Base-by-base conservation (phyloP, 306 rosid genomes). In the Leucaena leucocephala region DNA sequence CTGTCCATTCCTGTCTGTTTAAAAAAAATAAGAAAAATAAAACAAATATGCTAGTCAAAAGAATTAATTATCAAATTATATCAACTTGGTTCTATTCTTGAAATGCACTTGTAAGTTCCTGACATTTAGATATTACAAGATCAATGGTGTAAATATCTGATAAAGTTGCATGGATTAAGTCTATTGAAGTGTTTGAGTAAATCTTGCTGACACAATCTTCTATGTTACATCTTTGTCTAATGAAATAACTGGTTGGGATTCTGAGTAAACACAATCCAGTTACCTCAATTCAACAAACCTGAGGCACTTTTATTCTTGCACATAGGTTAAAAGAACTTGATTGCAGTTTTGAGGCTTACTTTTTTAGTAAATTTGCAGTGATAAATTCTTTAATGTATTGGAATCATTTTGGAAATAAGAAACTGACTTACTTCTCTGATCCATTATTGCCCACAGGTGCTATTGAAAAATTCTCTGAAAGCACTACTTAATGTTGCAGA, bases 1-100 rank as follows among this genome's bases (percentile, higher is more conserved):
- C 93, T 91, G 86, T 89, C 93, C 92, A 89, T 91, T 77, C 90
- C 93, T 3, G 90, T 91, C 97, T 91, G 89, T 73, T 48, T 17
- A n/a, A 3, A 40, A 54, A 59, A 55, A 59, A 54, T 2, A 54
- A 54, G n/a, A 16, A 75, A 17, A 36, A 36, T 36, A 36, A 73
- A 72, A 71, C 33, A 64, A 75, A 79, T 54, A 50, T 48, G 59
- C 55, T 13, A 2, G 8, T 55, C 34, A 45, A 11, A 68, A 68
- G n/a, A n/a, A n/a, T n/a, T n/a, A n/a, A n/a, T n/a, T n/a, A n/a
- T n/a, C n/a, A n/a, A n/a, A n/a, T n/a, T n/a, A n/a, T n/a, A n/a
- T n/a, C n/a, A n/a, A n/a, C n/a, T n/a, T n/a, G n/a, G n/a, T n/a
- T n/a, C n/a, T n/a, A n/a, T n/a, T n/a, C n/a, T n/a, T n/a, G n/a